Conservation (phyloP, 176 grass and related monocot genomes). For the Elaeis guineensis region DNA sequence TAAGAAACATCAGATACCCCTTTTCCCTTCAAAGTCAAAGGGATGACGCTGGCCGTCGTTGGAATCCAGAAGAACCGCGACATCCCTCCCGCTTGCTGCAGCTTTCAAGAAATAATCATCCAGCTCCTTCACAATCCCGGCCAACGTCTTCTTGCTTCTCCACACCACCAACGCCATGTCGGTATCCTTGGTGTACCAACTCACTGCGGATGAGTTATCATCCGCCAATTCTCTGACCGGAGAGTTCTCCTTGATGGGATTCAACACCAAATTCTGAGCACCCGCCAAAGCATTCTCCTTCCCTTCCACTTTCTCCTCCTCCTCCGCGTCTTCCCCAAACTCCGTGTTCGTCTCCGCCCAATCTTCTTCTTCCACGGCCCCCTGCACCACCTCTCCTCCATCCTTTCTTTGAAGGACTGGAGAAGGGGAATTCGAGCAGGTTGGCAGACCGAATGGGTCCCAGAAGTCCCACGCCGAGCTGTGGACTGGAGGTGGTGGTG, state of each 20-base stretch:
- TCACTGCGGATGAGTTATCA: conserved; percentile 47
- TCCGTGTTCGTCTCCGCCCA: conserved; percentile 63
- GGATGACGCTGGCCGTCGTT: conserved; percentile 30
- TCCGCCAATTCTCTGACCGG: conserved; percentile 28
- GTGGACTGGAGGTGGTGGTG: conserved; percentile 52
- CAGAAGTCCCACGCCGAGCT: conserved; percentile 50
- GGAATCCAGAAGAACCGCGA: conserved; percentile 66
- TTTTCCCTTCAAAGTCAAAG: conserved; percentile 50
- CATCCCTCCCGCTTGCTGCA: conserved; percentile 69
- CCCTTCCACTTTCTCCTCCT: not conserved
- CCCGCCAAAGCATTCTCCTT: conserved; percentile 13
- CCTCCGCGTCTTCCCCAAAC: conserved; percentile 49
- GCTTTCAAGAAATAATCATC: conserved; percentile 97
- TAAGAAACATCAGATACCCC: conserved; percentile 29
- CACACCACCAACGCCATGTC: conserved; percentile 29
- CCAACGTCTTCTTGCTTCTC: conserved; percentile 52
- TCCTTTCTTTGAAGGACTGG: conserved; percentile 29
- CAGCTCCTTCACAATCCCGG: conserved; percentile 68
- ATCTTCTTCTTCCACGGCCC: conserved; percentile 39
- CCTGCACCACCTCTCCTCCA: conserved; percentile 30
- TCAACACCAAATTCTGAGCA: conserved; percentile 18
- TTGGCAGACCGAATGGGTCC: conserved; percentile 40
- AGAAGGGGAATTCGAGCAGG: conserved; percentile 37
- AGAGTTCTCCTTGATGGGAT: conserved; percentile 13
- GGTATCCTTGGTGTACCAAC: conserved; percentile 62